Evolutionary conservation across 2,329 filamentous ascomycete genomes (phyloP).

Genomic region (Penicillium italicum): DNA sequence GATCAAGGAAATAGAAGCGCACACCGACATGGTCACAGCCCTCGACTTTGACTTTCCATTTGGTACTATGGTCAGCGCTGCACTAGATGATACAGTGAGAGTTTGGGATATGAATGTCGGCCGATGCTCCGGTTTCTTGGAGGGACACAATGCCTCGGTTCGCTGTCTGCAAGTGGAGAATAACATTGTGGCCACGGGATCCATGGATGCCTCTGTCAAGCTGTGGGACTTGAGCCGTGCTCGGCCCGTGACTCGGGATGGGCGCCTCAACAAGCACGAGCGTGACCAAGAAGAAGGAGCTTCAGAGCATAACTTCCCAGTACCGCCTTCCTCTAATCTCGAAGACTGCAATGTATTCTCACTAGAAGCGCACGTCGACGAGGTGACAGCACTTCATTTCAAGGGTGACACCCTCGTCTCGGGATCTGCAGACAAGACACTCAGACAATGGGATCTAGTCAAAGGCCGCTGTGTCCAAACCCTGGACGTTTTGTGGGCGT

Average conservation of each 20-base stretch:
- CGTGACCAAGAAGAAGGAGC: slow-evolving; percentile 44
- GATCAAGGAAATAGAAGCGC: slow-evolving; percentile 84
- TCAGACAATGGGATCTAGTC: slow-evolving; percentile 95
- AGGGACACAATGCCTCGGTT: slow-evolving; percentile 93
- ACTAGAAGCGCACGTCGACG: slow-evolving; percentile 84
- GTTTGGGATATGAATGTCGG: slow-evolving; percentile 97
- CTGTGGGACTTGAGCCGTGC: slow-evolving; percentile 92
- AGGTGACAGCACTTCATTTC: slow-evolving; percentile 92
- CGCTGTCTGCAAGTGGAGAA: slow-evolving; percentile 90
- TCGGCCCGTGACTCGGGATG: slow-evolving; percentile 68
- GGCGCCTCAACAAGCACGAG: slow-evolving; percentile 50
- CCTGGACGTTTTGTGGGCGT: slow-evolving; percentile 95
- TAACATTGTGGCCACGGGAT: slow-evolving; percentile 90
- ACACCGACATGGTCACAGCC: slow-evolving; percentile 82
- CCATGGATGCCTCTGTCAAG: slow-evolving; percentile 88
- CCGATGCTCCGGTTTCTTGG: slow-evolving; percentile 83
- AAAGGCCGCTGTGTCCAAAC: slow-evolving; percentile 98
- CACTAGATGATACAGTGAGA: slow-evolving; percentile 86
- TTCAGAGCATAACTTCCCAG: slow-evolving; percentile 56
- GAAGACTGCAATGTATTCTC: slow-evolving; percentile 85
- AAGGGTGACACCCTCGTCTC: slow-evolving; percentile 85
- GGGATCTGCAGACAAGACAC: slow-evolving; percentile 92
- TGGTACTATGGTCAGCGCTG: slow-evolving; percentile 87
- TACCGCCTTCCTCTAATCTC: slow-evolving; percentile 69
- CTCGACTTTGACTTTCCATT: slow-evolving; percentile 97